A percentile compares a stretch with the other conserved stretches of the same genome.
These are phyloP conservation scores for Phylloporus rhodoxanthus DNA, from an alignment of 768 basidiomycete species.

Conservation along the genomic window DNA sequence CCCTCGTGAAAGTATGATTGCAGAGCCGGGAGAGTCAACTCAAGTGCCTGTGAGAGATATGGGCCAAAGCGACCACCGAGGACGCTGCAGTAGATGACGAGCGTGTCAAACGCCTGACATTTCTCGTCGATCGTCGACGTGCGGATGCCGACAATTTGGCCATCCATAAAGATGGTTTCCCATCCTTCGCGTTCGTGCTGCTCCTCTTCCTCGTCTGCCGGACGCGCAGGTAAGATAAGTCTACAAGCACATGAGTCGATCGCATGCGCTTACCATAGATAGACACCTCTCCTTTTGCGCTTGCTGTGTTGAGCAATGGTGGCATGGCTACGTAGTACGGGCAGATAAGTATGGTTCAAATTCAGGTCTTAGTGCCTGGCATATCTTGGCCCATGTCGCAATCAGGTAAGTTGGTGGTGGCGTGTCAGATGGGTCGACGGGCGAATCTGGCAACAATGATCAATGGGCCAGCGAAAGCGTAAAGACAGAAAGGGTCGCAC, in stretches of 20 bases:
- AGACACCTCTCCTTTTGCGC: too few relatives aligned
- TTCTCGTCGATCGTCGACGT: slow-evolving; percentile 83
- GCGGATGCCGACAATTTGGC: slow-evolving; percentile 68
- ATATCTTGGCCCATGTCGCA: too few relatives aligned
- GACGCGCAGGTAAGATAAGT: neutral
- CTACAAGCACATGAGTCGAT: neutral
- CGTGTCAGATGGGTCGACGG: too few relatives aligned
- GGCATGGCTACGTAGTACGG: too few relatives aligned
- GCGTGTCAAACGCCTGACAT: slow-evolving; percentile 82
- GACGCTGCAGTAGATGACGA: slow-evolving; percentile 72
- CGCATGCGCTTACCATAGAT: slow-evolving; percentile 33
- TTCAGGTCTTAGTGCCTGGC: too few relatives aligned
- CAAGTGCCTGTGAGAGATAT: slow-evolving; percentile 64
- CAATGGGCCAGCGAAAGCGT: too few relatives aligned
- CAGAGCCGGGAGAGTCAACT: slow-evolving; percentile 64
- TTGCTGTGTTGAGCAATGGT: too few relatives aligned
- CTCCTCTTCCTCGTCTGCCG: slow-evolving; percentile 50
- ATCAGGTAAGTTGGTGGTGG: too few relatives aligned
- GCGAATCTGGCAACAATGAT: too few relatives aligned
- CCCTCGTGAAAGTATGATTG: slow-evolving; percentile 82
- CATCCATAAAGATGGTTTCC: slow-evolving; percentile 75
- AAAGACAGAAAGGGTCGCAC: too few relatives aligned
- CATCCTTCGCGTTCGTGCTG: slow-evolving; percentile 63
- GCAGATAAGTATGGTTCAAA: too few relatives aligned
- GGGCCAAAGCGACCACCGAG: slow-evolving; percentile 63